Conservation (phyloP, 768 basidiomycete species). For the Kwoniella dendrophila region DNA sequence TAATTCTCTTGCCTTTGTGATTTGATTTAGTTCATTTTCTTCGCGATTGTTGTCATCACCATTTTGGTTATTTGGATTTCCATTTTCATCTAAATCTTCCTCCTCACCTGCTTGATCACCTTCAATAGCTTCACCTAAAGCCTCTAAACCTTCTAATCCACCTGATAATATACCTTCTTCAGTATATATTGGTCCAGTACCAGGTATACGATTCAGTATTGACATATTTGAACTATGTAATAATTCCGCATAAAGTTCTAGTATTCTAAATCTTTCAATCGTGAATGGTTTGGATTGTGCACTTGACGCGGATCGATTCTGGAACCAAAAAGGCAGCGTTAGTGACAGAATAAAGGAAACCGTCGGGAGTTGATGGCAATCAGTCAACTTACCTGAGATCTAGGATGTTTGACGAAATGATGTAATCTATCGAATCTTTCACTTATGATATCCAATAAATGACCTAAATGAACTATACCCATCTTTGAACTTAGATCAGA, state of each 20-base stretch:
- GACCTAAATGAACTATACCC: slow-evolving; percentile 79
- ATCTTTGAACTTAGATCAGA: slow-evolving; percentile 41
- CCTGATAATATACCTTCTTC: slow-evolving; percentile 80
- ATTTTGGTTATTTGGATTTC: too few relatives aligned
- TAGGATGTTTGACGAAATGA: slow-evolving; percentile 68
- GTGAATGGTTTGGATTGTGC: slow-evolving; percentile 78
- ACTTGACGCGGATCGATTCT: slow-evolving; percentile 39
- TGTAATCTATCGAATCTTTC: slow-evolving; percentile 71
- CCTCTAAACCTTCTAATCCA: slow-evolving; percentile 81
- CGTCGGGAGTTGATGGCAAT: background rate
- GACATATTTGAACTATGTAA: slow-evolving; percentile 98
- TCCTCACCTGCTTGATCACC: slow-evolving; percentile 67
- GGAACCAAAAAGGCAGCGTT: background rate
- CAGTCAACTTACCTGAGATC: slow-evolving; percentile 68
- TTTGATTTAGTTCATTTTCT: slow-evolving; percentile 78
- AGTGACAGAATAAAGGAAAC: background rate
- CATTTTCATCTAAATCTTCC: too few relatives aligned
- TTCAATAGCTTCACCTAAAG: slow-evolving; percentile 79
- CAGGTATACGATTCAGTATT: slow-evolving; percentile 77
- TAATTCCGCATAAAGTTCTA: slow-evolving; percentile 94
- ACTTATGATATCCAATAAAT: slow-evolving; percentile 73
- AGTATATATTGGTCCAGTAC: slow-evolving; percentile 74
- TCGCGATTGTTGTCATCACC: too few relatives aligned
- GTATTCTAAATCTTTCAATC: slow-evolving; percentile 91
- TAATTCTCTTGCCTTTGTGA: slow-evolving; percentile 59